Conservation (phyloP, 306 rosid genomes). For the Psophocarpus tetragonolobus region DNA sequence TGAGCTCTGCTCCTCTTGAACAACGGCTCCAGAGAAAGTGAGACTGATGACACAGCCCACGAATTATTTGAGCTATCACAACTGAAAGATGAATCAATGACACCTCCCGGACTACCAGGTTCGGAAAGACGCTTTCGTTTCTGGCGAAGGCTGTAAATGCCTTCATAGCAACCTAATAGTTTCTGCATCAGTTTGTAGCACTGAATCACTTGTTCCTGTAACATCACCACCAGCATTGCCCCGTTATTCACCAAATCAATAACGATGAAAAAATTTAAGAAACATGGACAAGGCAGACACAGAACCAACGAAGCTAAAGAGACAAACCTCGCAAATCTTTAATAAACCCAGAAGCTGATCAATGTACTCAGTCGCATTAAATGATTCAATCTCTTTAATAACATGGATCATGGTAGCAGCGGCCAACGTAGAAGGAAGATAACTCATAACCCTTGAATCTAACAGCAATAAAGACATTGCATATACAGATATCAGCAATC, state of each 20-base stretch:
- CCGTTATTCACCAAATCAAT: constrained; percentile 14
- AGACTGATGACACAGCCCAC: constrained; percentile 49
- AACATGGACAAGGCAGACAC: neutral
- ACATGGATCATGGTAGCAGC: constrained; percentile 84
- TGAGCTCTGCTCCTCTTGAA: constrained; percentile 70
- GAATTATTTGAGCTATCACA: constrained; percentile 79
- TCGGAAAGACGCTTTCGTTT: constrained; percentile 54
- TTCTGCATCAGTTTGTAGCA: constrained; percentile 67
- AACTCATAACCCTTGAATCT: constrained; percentile 68
- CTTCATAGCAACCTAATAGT: constrained; percentile 42
- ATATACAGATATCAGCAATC: constrained; percentile 10
- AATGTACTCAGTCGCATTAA: constrained; percentile 59
- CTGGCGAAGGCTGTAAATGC: constrained; percentile 36
- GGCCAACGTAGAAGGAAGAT: constrained; percentile 80
- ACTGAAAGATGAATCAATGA: constrained; percentile 70
- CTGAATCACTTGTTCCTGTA: constrained; percentile 64
- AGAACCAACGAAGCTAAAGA: constrained; percentile 8
- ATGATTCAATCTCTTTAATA: constrained; percentile 68
- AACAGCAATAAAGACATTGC: constrained; percentile 23
- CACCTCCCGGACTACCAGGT: constrained; percentile 68
- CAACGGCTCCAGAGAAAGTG: constrained; percentile 55
- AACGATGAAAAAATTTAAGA: neutral
- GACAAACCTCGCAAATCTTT: constrained; percentile 71
- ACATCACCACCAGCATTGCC: constrained; percentile 32
- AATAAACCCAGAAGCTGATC: constrained; percentile 69